Conservation (phyloP, 805 yeast species). For the Kazachstania africana region DNA sequence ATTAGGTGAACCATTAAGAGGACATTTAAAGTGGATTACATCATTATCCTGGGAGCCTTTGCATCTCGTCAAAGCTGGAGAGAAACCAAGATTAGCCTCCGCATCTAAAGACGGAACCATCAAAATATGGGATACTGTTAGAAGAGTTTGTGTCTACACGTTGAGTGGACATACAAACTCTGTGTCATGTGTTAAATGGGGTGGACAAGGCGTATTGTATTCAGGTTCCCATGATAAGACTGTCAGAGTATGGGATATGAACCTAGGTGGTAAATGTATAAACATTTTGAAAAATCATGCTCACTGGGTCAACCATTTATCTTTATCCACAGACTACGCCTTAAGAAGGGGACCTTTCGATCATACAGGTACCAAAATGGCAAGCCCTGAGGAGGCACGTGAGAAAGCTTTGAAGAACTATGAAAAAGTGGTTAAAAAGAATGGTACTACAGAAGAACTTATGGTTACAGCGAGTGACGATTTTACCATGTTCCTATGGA, state of each 20-base stretch:
- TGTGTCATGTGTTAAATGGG: conserved; percentile 96
- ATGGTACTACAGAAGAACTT: conserved; percentile 62
- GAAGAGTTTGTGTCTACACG: conserved; percentile 54
- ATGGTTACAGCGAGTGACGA: conserved; percentile 94
- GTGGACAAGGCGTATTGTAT: conserved; percentile 75
- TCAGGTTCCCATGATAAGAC: conserved; percentile 93
- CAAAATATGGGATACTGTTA: conserved; percentile 76
- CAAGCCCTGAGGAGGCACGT: conserved; percentile 34
- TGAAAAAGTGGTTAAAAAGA: conserved; percentile 45
- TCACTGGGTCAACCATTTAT: conserved; percentile 95
- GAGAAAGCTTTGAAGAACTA: conserved; percentile 38
- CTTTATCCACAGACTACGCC: conserved; percentile 82
- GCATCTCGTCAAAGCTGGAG: conserved; percentile 61
- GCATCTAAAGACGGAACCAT: conserved; percentile 88
- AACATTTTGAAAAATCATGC: conserved; percentile 82
- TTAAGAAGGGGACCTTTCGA: conserved; percentile 83
- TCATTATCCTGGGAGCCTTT: conserved; percentile 90
- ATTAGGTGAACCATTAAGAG: conserved; percentile 60
- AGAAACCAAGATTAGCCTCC: conserved; percentile 61
- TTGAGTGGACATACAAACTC: conserved; percentile 81
- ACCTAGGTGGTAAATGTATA: conserved; percentile 60
- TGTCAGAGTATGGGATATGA: conserved; percentile 78
- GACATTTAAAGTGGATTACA: conserved; percentile 85
- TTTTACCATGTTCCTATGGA: conserved; percentile 97
- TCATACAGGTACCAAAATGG: conserved; percentile 42